Evolutionary conservation across 352 stramenopile species (phyloP), one percentile per base, ranked within the genome.

Genomic region (Globisporangium parvum): DNA sequence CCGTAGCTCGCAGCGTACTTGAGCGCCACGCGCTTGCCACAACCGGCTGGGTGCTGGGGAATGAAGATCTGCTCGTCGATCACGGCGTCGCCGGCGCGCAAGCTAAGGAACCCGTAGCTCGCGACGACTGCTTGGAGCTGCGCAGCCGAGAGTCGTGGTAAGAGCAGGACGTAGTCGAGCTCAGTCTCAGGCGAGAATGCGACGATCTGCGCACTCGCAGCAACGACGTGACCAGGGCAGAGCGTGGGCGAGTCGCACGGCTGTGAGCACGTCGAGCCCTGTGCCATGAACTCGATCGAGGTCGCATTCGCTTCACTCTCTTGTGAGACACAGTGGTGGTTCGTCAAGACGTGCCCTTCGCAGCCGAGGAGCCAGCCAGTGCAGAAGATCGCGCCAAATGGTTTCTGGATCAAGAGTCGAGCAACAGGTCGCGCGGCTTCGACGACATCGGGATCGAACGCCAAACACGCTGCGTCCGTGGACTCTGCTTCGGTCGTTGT

Each of bases 321-420:
- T 18, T 57, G 55, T 6, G 52, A 47, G 23, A 87, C 71, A 40
- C 76, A 87, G 62, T 87, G 76, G 59, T 74, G 58, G 51, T 79
- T 85, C 2, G 76, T 85, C n/a, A 87, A 40, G 8, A 87, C 39
- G 59, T 87, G 73, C 18, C 73, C 73, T 17, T 79, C 69, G 51
- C 71, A 85, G 11, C 76, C 76, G 6, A 84, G 35, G 6, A 87
- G 44, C 61, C 69, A 87, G 3, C 73, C 76, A 3, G 76, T 81
- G 59, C 76, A 87, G 35, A 75, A 79, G 53, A 77, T 60, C 14
- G 63, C 66, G 28, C 69, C 68, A 11, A 44, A 23, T 2, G 20
- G 24, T 50, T 84, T 84, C 39, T 84, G 74, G 46, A 87, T 60
- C 1, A 78, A 51, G 37, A 87, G 55, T 0, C 76, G 65, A 18